Percentiles rank a stretch among this genome's conserved stretches.
These are phyloP conservation scores for Cryptosporidium ubiquitum DNA, from an alignment of 169 alveolate genomes.

Conservation along the genomic window DNA sequence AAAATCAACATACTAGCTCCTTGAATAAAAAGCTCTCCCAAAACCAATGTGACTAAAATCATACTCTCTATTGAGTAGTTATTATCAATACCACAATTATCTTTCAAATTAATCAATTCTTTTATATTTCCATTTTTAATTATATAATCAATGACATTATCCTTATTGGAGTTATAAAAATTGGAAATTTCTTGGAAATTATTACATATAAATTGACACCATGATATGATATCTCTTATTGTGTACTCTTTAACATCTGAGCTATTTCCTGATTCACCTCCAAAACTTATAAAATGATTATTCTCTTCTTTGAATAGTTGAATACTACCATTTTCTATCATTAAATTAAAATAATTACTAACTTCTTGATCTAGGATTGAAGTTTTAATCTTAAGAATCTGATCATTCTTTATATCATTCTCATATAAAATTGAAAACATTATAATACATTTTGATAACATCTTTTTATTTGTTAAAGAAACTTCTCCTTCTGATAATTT, in stretches of 20 bases:
- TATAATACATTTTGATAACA: conserved; percentile 13
- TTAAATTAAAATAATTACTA: neutral
- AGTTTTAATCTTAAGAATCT: neutral
- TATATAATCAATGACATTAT: neutral
- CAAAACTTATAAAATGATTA: neutral
- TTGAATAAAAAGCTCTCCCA: conserved; percentile 24
- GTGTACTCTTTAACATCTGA: conserved; percentile 19
- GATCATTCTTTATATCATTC: conserved; percentile 20
- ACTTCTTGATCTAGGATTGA: neutral
- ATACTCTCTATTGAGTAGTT: neutral
- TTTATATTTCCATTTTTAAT: neutral
- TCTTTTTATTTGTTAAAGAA: neutral
- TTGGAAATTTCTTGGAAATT: neutral
- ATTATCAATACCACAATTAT: neutral
- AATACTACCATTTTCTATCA: conserved; percentile 7
- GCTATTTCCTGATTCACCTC: neutral
- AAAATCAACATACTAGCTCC: conserved; percentile 49
- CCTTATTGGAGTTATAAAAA: neutral
- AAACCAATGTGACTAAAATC: neutral
- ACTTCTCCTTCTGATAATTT: neutral
- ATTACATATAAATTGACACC: conserved; percentile 56
- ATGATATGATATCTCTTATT: conserved; percentile 44
- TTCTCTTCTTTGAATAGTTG: neutral
- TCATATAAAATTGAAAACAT: conserved; percentile 35
- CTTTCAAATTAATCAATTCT: neutral